A percentile compares a stretch with the other conserved stretches of the same genome.
These are phyloP conservation scores for Neonectria faginata DNA, from an alignment of 2,329 filamentous ascomycete genomes.

Conservation along the genomic window DNA sequence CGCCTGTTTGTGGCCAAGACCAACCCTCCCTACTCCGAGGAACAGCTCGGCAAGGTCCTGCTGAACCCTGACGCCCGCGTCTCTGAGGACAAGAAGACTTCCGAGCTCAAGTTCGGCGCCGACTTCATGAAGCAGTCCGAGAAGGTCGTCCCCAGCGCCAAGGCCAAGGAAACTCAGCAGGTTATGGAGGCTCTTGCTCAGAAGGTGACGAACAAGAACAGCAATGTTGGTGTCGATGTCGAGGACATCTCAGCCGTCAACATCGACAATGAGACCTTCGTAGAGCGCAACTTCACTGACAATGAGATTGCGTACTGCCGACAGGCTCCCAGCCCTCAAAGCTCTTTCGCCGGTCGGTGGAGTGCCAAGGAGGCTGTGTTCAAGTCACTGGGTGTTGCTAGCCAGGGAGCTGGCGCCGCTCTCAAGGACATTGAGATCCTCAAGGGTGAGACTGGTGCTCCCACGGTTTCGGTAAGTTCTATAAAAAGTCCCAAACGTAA, in stretches of 20 bases:
- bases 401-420: slow-evolving; percentile 88
- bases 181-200: slow-evolving; percentile 83
- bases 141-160: slow-evolving; percentile 62
- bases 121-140: slow-evolving; percentile 75
- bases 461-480: slow-evolving; percentile 81
- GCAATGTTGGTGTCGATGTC: slow-evolving; percentile 92
- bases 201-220: slow-evolving; percentile 66
- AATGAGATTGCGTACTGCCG: slow-evolving; percentile 89
- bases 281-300: slow-evolving; percentile 93
- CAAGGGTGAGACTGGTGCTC: slow-evolving; percentile 83
- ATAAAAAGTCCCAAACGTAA: neutral
- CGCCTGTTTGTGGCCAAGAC: slow-evolving; percentile 96
- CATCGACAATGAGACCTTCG: slow-evolving; percentile 92
- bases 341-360: slow-evolving; percentile 95
- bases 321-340: slow-evolving; percentile 81
- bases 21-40: slow-evolving; percentile 88
- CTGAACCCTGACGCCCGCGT: slow-evolving; percentile 95
- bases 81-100: slow-evolving; percentile 84
- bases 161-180: slow-evolving; percentile 74
- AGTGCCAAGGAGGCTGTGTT: slow-evolving; percentile 98
- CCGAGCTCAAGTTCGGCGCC: slow-evolving; percentile 78
- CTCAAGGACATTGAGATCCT: slow-evolving; percentile 95
- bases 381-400: slow-evolving; percentile 90
- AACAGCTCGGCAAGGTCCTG: slow-evolving; percentile 87
- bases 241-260: slow-evolving; percentile 90